Evolutionary conservation across 345 rosid species (phyloP), one percentile per base, ranked within the genome.

Genomic region (Eucalyptus caleyi): DNA sequence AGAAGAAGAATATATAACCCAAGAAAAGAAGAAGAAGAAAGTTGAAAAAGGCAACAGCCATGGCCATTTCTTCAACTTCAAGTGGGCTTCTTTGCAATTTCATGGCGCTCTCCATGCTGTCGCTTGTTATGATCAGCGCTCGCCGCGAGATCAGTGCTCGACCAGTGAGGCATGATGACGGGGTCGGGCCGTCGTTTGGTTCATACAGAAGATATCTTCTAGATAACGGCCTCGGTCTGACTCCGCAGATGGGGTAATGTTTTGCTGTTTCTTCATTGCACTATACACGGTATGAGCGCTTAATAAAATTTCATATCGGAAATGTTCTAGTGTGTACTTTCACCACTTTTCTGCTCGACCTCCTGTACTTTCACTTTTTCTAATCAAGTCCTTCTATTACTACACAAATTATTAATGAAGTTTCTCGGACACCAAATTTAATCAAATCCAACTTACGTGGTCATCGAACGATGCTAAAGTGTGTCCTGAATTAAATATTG

Each of bases 161-260:
- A 59, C 27, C 45, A 1, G n/a, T n/a, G 49, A n/a, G 89, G 53
- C 49, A 27, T 16, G 59, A 49, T 2, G 45, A 23, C 14, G 42
- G 7, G 26, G 11, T 19, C 45, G 5, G 27, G 21, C 45, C 5
- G 4, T 19, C 45, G 45, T 24, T 72, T 21, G 83, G 45, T 30
- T 50, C 67, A 32, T 37, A 60, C 87, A 91, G 96, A 87, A 90
- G 93, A 91, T 91, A 67, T 89, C 91, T 95, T 90, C 47, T 94
- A 87, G 91, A 86, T 47, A 94, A 95, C 86, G 96, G 95, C 89
- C 95, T 94, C 60, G 96, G 92, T 86, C 91, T 69, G 8, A 87
- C 95, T 93, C 96, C 96, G 30, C 94, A 92, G 62, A 94, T 94
- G 97, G 96, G 97, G 97, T 94, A 91, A 67, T 49, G 18, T 34